Base-by-base conservation (phyloP, 1,284 basidiomycete genomes). In the Cutaneotrichosporon sp. region DNA sequence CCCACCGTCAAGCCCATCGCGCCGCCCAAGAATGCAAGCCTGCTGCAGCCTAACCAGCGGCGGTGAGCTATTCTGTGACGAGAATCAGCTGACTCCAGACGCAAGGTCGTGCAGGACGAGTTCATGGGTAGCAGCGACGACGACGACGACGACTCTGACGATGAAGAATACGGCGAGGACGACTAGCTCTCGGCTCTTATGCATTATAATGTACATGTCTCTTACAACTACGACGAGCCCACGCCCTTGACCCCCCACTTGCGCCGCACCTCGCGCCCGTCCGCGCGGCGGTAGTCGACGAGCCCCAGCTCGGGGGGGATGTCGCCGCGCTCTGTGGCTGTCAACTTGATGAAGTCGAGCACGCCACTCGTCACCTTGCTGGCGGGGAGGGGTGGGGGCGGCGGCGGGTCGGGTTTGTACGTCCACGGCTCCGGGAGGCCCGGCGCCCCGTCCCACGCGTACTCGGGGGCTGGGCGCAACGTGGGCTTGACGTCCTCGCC, bases 281-380 rank as follows among this genome's bases (percentile, higher is more conserved):
- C 60, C 20, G 22, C 63, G 9, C 65, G 53, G 5, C 72, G 58
- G 60, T 76, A 79, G 64, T 79, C 65, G 22, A 79, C 77, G 36
- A 79, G 59, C 1, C 77, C 77, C 29, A 79, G 60, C 53, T 79
- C 77, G 4, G 77, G 73, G 16, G 75, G 73, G 31, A 79, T 74
- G 63, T 76, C 74, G 2, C 72, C 75, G 10, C 74, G 58, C 56
- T 76, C 72, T 3, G 71, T 70, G 2, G 74, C 73, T 20, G 73
- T 79, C 16, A 72, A 58, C 58, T 79, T 79, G 62, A 79, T 75
- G 56, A 79, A 79, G 54, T 76, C 72, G 42, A 79, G 67, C 54
- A 73, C 65, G 6, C 69, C 69, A 2, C 71, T 64, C 1, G 75
- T 72, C 53, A 78, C 70, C 34, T 70, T 65, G 16, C 57, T 57